Evolutionary conservation across 495 filamentous ascomycete species (phyloP), one percentile per base, ranked within the genome.

Genomic region (Penicillium paradoxum): DNA sequence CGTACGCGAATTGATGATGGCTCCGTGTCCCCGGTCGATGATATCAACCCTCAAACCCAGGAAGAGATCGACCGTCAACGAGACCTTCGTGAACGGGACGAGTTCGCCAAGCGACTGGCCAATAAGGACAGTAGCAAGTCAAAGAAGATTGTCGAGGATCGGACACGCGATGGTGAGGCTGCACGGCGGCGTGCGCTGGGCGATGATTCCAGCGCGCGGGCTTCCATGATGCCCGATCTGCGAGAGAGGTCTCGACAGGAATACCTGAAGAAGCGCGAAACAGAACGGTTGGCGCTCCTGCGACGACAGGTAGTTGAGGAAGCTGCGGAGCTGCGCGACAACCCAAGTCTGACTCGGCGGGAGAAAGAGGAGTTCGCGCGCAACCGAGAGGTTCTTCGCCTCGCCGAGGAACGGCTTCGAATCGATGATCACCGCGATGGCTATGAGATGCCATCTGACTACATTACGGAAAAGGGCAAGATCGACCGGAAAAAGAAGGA

Each of bases 401-500:
- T 97, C 36, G 92, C 95, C 0, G 91, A 96, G 72, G 90, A 95
- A 68, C 79, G 93, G 34, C 71, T 91, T 25, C 79, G 82, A 22
- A 93, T 97, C 53, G 92, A 97, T 65, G 92, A 97, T 58, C 82
- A 95, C 60, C 82, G 86, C 15, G 91, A 96, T 75, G 93, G 93
- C 5, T 97, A 97, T 67, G 85, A 87, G 68, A 83, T 98, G 71
- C 92, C 93, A 0, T 91, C 95, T 49, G 90, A 96, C 63, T 95
- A 95, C 58, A 95, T 92, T 52, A 93, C 88, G 1, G 92, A 95
- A 69, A 88, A 90, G 70, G 90, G 88, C 22, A 91, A 95, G 64
- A 89, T 95, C 47, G 88, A 95, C 65, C 83, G 82, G 66, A 91
- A 89, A 68, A 86, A 87, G 72, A 96, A 96, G 65, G 86, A 96